Conservation (phyloP, 2,329 filamentous ascomycete genomes). For the Colletotrichum falcatum region DNA sequence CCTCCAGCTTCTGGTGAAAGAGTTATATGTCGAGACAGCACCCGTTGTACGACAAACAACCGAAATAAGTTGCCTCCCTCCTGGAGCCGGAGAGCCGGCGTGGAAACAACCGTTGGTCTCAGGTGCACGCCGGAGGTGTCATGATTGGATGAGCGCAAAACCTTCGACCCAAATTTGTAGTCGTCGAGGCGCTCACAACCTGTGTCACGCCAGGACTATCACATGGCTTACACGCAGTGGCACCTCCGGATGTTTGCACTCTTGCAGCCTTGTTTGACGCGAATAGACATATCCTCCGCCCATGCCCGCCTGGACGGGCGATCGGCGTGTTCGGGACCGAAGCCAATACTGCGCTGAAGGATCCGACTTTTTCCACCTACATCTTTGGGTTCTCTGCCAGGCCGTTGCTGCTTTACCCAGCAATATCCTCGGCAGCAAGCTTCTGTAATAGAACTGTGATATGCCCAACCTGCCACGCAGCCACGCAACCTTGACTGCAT, state of each 20-base stretch:
- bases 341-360: slow-evolving; percentile 6
- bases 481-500: slow-evolving; percentile 26
- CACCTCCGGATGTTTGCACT: neutral
- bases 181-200: slow-evolving; percentile 26
- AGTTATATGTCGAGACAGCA: slow-evolving; percentile 3
- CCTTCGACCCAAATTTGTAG: slow-evolving; percentile 23
- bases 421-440: slow-evolving; percentile 18
- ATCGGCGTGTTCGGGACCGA: slow-evolving; percentile 21
- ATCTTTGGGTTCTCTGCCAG: slow-evolving; percentile 18
- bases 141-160: slow-evolving; percentile 3
- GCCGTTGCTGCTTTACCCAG: slow-evolving; percentile 9
- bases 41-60: slow-evolving; percentile 12
- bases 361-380: slow-evolving; percentile 8
- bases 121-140: slow-evolving; percentile 1
- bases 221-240: neutral
- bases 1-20: neutral
- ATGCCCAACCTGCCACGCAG: slow-evolving; percentile 8
- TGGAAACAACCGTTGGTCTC: slow-evolving; percentile 1
- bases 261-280: neutral
- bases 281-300: slow-evolving; percentile 1
- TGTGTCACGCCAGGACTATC: slow-evolving; percentile 27
- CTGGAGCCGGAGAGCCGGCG: neutral
- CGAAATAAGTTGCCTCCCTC: slow-evolving; percentile 16
- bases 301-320: slow-evolving; percentile 18
- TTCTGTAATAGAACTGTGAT: slow-evolving; percentile 21